These are phyloP conservation scores for Cryptosporidium sp. DNA, from an alignment of 169 alveolate species.

Conservation along the genomic window DNA sequence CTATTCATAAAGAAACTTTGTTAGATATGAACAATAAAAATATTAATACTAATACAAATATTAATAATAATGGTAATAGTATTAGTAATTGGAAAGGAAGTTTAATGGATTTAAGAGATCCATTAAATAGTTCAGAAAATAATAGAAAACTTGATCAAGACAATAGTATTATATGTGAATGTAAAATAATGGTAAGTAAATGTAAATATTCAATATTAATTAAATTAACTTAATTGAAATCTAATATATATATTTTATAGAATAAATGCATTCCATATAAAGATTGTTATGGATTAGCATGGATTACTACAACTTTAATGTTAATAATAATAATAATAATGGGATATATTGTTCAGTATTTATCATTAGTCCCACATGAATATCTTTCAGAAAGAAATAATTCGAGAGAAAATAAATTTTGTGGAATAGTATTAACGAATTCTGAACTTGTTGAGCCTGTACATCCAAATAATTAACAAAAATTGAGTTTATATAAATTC, in stretches of 20 bases:
- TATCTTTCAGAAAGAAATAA: conserved; percentile 11
- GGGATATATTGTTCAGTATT: conserved; percentile 17
- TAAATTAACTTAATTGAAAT: not conserved
- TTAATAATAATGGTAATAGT: too few relatives aligned
- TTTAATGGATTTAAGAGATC: not conserved
- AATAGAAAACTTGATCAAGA: not conserved
- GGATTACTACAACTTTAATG: not conserved
- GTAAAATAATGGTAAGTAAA: conserved; percentile 25
- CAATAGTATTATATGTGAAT: not conserved
- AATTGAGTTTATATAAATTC: not conserved
- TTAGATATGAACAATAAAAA: too few relatives aligned
- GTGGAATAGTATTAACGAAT: not conserved
- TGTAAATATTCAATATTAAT: not conserved
- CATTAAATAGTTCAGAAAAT: not conserved
- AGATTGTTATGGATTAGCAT: conserved; percentile 32
- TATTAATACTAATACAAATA: too few relatives aligned
- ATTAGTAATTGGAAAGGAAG: not conserved
- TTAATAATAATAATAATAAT: not conserved
- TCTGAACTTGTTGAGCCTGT: not conserved
- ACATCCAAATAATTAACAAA: conserved; percentile 26
- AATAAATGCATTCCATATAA: conserved; percentile 6
- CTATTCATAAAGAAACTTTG: not conserved
- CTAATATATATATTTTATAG: not conserved
- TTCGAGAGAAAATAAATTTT: not conserved
- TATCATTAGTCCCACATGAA: conserved; percentile 29